Evolutionary conservation across 2,329 filamentous ascomycete species (phyloP).

Genomic region (Fusarium transvaalense): DNA sequence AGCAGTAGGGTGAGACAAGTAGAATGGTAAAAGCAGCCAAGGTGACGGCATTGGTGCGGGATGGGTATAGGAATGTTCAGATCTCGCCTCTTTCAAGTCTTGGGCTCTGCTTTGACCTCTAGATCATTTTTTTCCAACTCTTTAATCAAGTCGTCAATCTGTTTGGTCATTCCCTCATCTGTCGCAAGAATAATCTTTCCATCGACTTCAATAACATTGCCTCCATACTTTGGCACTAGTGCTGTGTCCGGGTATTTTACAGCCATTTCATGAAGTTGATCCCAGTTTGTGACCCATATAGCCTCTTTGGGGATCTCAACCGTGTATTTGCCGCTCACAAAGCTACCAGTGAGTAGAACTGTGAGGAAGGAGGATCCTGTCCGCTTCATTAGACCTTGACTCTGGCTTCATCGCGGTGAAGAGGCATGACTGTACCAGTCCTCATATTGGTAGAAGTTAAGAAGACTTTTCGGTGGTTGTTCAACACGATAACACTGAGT

Average conservation of each 20-base stretch:
- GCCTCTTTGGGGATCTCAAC: no score
- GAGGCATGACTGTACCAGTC: no score
- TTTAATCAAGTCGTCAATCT: neutral
- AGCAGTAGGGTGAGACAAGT: neutral
- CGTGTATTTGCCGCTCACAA: no score
- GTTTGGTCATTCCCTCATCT: neutral
- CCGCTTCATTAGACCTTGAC: no score
- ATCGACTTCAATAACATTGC: neutral
- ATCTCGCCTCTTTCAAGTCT: neutral
- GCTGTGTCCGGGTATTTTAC: no score
- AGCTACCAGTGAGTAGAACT: no score
- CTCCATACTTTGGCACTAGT: neutral
- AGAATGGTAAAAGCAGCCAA: neutral
- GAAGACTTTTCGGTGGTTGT: no score
- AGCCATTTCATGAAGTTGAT: neutral
- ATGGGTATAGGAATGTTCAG: neutral
- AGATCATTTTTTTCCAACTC: neutral
- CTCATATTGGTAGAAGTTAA: no score
- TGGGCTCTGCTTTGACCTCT: neutral
- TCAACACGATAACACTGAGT: no score
- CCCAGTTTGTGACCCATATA: no score
- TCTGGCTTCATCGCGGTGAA: no score
- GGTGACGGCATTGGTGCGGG: neutral
- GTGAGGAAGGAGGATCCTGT: no score
- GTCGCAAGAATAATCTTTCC: neutral